These are phyloP conservation scores for Boletus tomentosulus DNA, from an alignment of 768 basidiomycete species.

Conservation along the genomic window DNA sequence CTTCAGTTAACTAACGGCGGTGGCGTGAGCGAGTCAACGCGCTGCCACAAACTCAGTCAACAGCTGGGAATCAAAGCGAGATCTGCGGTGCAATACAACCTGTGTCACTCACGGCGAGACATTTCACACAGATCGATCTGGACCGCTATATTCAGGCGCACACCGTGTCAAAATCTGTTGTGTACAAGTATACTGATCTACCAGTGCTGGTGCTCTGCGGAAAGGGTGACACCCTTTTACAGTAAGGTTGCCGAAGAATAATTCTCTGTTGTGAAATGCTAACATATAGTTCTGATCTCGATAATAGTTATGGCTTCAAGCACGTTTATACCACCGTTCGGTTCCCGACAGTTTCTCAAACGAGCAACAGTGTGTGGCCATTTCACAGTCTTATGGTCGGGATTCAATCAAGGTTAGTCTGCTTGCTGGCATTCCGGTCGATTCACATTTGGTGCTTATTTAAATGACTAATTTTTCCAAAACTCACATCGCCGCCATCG, in stretches of 20 bases:
- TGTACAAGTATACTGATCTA: constrained; percentile 59
- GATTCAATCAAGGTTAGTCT: constrained; percentile 50
- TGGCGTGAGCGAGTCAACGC: constrained; percentile 62
- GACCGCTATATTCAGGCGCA: constrained; percentile 85
- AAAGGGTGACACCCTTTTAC: constrained; percentile 58
- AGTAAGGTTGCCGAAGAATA: constrained; percentile 86
- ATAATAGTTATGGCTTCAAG: constrained; percentile 78
- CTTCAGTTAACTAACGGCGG: constrained; percentile 83
- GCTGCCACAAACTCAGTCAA: constrained; percentile 55
- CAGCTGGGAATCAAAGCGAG: constrained; percentile 61
- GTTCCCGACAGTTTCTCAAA: constrained; percentile 6
- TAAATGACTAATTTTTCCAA: constrained; percentile 71
- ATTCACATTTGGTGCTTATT: constrained; percentile 11
- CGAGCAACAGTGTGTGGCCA: constrained; percentile 70
- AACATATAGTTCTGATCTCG: constrained; percentile 9
- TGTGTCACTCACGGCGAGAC: constrained; percentile 10
- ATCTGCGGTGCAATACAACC: constrained; percentile 14
- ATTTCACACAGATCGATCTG: constrained; percentile 52
- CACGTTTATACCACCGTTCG: constrained; percentile 64
- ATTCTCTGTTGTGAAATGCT: constrained; percentile 17
- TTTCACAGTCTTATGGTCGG: constrained; percentile 61
- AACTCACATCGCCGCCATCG: constrained; percentile 68
- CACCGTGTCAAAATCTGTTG: constrained; percentile 70
- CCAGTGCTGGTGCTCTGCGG: constrained; percentile 89
- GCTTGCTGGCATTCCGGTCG: constrained; percentile 13